Evolutionary conservation across 805 yeast species (phyloP).

Genomic region (Priceomyces castillae): DNA sequence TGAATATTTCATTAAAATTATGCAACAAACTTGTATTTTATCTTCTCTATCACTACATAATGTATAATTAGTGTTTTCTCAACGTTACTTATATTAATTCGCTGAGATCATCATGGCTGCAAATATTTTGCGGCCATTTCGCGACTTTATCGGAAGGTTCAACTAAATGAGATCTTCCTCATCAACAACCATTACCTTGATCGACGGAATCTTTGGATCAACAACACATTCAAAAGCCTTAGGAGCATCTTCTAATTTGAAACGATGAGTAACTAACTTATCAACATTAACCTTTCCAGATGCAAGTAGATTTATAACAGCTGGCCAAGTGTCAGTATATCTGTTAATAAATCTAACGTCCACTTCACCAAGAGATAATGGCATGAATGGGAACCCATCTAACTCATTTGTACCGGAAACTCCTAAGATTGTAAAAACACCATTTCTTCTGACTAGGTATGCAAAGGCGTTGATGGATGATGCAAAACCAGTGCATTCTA

Average conservation of each 20-base stretch:
- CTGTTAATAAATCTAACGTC: conserved; percentile 20
- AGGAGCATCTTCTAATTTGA: conserved; percentile 18
- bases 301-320: conserved; percentile 15
- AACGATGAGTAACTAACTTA: conserved; percentile 19
- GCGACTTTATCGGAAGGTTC: background rate
- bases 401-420: conserved; percentile 16
- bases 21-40: no score
- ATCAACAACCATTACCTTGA: conserved; percentile 18
- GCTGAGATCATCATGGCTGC: no score
- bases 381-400: conserved; percentile 20
- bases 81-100: no score
- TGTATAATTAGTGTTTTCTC: no score
- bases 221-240: conserved; percentile 19
- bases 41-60: no score
- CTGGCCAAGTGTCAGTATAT: conserved; percentile 14
- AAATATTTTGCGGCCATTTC: no score
- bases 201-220: conserved; percentile 20
- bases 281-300: conserved; percentile 11
- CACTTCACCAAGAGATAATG: conserved; percentile 13
- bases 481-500: conserved; percentile 22
- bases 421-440: conserved; percentile 19
- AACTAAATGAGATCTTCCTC: background rate
- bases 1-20: no score
- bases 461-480: conserved; percentile 18
- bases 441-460: conserved; percentile 14